Conservation (phyloP, 345 rosid genomes). For the rapeseed (Brassica napus) region Da-Ae NC_063451.1:15240501-15241000, state of each 20-base stretch:
- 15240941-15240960: conserved; percentile 91
- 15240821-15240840: not conserved
- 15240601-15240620: conserved; percentile 51
- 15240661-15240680: conserved; percentile 8
- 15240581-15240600: not conserved
- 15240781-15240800: not conserved
- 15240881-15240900: conserved; percentile 78
- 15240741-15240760: conserved; percentile 91
- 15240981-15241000: conserved; percentile 62
- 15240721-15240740: conserved; percentile 91
- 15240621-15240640: conserved; percentile 72
- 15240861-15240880: conserved; percentile 61
- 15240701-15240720: conserved; percentile 65
- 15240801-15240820: conserved; percentile 13
- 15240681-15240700: conserved; percentile 19
- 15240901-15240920: conserved; percentile 92
- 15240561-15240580: not conserved
- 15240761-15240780: conserved; percentile 59
- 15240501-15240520: too few relatives aligned
- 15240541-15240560: not conserved
- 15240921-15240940: conserved; percentile 96
- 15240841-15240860: conserved; percentile 66
- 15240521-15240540: conserved; percentile 2
- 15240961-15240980: conserved; percentile 74
- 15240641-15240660: conserved; percentile 49